Evolutionary conservation across 805 yeast species (phyloP).

Genomic region (Kodamaea hsintzibuensis): DNA sequence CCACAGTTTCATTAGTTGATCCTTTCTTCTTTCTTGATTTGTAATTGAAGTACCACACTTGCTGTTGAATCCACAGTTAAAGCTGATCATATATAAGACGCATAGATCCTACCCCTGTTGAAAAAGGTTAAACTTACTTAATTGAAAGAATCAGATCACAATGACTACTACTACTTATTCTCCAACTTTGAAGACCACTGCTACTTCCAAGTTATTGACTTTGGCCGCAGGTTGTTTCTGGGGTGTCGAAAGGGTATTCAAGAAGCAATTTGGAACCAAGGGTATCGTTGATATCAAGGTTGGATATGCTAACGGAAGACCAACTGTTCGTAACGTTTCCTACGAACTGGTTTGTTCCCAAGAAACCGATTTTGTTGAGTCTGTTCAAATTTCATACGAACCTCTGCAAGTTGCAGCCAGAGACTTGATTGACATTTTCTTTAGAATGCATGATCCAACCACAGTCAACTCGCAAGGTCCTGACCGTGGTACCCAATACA

Average conservation of each 20-base stretch:
- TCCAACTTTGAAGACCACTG: slow-evolving; percentile 34
- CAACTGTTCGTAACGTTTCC: slow-evolving; percentile 39
- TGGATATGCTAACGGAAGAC: slow-evolving; percentile 87
- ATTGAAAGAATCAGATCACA: neutral
- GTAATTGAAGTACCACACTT: no score
- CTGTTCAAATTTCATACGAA: slow-evolving; percentile 79
- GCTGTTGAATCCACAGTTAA: no score
- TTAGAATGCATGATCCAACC: slow-evolving; percentile 94
- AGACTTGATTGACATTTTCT: slow-evolving; percentile 79
- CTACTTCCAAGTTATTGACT: slow-evolving; percentile 38
- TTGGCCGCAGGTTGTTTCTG: slow-evolving; percentile 73
- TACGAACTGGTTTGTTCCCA: slow-evolving; percentile 78
- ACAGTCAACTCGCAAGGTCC: slow-evolving; percentile 81
- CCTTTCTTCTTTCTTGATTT: no score
- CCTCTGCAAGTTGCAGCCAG: slow-evolving; percentile 60
- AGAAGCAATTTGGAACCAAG: slow-evolving; percentile 62
- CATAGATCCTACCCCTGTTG: no score
- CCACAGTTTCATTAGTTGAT: no score
- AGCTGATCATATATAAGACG: neutral
- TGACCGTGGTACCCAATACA: slow-evolving; percentile 86
- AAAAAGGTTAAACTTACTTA: neutral
- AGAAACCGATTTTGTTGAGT: slow-evolving; percentile 77
- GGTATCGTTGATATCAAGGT: slow-evolving; percentile 78
- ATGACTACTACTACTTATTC: slow-evolving; percentile 22
- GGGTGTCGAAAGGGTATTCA: slow-evolving; percentile 85